These are phyloP conservation scores for Artemisia annua DNA, from an alignment of 129 eudicot genomes.

Conservation along the genomic window DNA sequence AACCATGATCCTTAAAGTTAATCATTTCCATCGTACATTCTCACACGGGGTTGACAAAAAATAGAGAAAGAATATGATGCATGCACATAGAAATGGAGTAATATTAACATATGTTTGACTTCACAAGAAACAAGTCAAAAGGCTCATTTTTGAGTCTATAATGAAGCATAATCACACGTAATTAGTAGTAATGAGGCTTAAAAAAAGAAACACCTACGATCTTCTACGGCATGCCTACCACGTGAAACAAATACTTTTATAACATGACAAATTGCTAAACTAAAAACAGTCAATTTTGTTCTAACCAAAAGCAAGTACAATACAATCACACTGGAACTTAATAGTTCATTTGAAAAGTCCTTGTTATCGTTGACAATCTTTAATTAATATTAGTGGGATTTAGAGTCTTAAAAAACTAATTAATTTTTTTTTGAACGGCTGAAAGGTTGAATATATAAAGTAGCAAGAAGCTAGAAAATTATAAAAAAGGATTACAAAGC, in stretches of 20 bases:
- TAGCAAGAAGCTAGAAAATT: too few species aligned
- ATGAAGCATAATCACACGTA: slow-evolving; percentile 33
- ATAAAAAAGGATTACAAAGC: too few species aligned
- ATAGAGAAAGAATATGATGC: background rate
- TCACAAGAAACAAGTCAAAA: slow-evolving; percentile 19
- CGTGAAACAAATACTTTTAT: slow-evolving; percentile 25
- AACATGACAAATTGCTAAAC: slow-evolving; percentile 1
- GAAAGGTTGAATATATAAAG: too few species aligned
- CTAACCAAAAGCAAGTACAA: slow-evolving; percentile 3
- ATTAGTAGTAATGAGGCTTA: background rate
- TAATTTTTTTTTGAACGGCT: too few species aligned
- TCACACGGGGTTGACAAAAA: slow-evolving; percentile 13
- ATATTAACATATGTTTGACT: slow-evolving; percentile 25
- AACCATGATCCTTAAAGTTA: too few species aligned
- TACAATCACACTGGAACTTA: background rate
- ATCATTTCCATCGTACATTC: background rate
- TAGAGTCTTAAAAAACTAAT: too few species aligned
- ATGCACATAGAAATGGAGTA: slow-evolving; percentile 9
- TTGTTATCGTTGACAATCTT: slow-evolving; percentile 20
- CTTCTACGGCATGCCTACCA: slow-evolving; percentile 23
- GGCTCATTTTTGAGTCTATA: slow-evolving; percentile 16
- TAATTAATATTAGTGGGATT: background rate
- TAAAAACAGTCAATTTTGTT: slow-evolving; percentile 28
- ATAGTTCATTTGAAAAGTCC: background rate
- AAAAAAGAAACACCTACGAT: background rate